A percentile compares a stretch with the other conserved stretches of the same genome.
Conservation (phyloP, 371 early-diverging fungal species). For the Mortierella sp. region DNA sequence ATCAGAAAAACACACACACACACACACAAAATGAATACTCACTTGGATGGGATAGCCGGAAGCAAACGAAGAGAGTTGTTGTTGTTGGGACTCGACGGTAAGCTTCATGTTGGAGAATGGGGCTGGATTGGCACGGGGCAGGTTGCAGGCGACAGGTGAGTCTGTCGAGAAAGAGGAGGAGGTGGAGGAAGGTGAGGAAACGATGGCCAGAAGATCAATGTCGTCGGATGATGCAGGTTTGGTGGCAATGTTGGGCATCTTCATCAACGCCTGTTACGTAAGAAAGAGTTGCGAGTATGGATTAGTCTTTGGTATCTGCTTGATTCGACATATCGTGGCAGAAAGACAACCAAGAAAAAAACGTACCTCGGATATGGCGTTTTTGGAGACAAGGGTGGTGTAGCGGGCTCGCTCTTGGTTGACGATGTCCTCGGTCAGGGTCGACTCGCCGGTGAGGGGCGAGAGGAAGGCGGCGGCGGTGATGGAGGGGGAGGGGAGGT, state of each 20-base stretch:
- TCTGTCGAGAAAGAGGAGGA: too few relatives aligned
- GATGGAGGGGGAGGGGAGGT: constrained; percentile 26
- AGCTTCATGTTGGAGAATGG: constrained; percentile 25
- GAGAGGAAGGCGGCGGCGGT: constrained; percentile 37
- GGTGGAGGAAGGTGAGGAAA: background rate
- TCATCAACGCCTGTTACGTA: constrained; percentile 28
- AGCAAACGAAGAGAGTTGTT: constrained; percentile 9
- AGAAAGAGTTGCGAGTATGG: background rate
- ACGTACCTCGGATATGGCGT: constrained; percentile 38
- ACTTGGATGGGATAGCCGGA: constrained; percentile 32
- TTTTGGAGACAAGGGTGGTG: constrained; percentile 40
- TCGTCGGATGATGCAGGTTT: constrained; percentile 31
- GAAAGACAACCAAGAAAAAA: background rate
- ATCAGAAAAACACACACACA: background rate
- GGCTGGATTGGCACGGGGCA: constrained; percentile 19
- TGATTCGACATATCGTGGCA: background rate
- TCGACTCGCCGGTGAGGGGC: constrained; percentile 20
- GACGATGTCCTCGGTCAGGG: constrained; percentile 21
- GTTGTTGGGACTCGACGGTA: constrained; percentile 14
- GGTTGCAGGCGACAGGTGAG: constrained; percentile 11
- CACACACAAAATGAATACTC: background rate
- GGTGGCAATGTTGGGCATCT: constrained; percentile 47
- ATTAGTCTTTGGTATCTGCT: background rate
- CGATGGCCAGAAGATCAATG: background rate
- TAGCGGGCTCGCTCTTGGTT: constrained; percentile 32